Evolutionary conservation across 2,329 filamentous ascomycete species (phyloP), one percentile per base, ranked within the genome.

Genomic region (Trichoderma koningiopsis): DNA sequence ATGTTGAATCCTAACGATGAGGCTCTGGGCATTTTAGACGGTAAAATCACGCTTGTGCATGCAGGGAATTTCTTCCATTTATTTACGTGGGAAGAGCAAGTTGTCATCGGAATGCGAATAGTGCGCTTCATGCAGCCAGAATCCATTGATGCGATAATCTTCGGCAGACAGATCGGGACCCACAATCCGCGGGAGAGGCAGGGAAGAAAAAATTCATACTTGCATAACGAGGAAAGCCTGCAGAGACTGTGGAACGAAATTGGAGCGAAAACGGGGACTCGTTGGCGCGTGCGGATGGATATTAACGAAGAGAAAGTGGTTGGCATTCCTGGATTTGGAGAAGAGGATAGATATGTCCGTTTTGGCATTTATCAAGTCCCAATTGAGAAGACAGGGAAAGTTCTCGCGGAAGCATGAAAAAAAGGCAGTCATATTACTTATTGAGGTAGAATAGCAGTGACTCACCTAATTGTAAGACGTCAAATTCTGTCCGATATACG

Each of bases 51-150:
- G 19, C 11, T 64, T 29, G 6, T 64, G 14, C 61, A 64, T 43
- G 61, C 49, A 13, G 61, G 43, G 6, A 64, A 64, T 40, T 64
- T 64, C 16, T 64, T 64, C 24, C 61, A 64, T n/a, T n/a, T 64
- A 22, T 64, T 64, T 24, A 43, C 49, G 16, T 64, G 61, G 61
- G 61, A 64, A 24, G 24, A 55, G 14, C 61, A 64, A 37, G 49
- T 64, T n/a, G 40, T 55, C 5, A 55, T 40, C 5, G 61, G 61
- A 4, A 22, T 31, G 33, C 22, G 61, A 29, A 43, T 64, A 64
- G 14, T 16, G 14, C 49, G 61, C 31, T 64, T 64, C 29, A 3
- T 64, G 19, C 49, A 31, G 19, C 61, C 61, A 0, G 61, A 49
- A 16, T 31, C 33, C 2, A 29, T 14, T 19, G 24, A 64, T 13